Evolutionary conservation across 495 filamentous ascomycete species (phyloP).

Genomic region (Neurospora hispaniola): DNA sequence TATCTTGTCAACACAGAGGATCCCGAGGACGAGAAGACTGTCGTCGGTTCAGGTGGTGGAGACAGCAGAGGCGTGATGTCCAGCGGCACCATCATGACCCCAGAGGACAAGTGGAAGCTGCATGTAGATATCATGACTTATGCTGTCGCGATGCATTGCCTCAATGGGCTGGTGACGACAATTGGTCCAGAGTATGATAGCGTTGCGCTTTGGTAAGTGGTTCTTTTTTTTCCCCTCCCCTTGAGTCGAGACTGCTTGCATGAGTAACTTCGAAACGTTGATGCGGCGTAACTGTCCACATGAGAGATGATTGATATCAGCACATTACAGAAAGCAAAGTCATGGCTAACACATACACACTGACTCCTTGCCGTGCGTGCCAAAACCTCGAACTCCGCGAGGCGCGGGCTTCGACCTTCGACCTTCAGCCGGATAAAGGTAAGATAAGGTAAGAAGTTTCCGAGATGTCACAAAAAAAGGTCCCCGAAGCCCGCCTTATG

Average conservation of each 20-base stretch:
- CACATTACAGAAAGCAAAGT: neutral
- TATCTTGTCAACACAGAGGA: conserved; percentile 64
- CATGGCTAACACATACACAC: neutral
- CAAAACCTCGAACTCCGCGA: neutral
- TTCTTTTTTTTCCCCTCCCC: neutral
- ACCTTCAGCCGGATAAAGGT: neutral
- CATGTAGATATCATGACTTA: conserved; percentile 66
- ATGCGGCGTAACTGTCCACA: no score
- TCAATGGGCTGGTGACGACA: conserved; percentile 59
- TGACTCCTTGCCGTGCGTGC: neutral
- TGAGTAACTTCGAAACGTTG: no score
- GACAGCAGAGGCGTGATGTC: neutral
- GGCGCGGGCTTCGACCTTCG: neutral
- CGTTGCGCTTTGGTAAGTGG: conserved; percentile 65
- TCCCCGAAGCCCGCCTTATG: neutral
- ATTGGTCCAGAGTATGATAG: conserved; percentile 64
- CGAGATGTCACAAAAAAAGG: neutral
- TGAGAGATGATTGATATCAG: neutral
- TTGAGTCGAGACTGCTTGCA: neutral
- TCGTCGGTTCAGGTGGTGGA: conserved; percentile 11
- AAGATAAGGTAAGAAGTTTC: neutral
- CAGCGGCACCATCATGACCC: neutral
- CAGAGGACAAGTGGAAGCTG: conserved; percentile 59
- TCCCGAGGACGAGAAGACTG: conserved; percentile 27
- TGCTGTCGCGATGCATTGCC: conserved; percentile 57